Base-by-base conservation (phyloP, 176 grass and related monocot genomes). In the Avena eriantha region DNA sequence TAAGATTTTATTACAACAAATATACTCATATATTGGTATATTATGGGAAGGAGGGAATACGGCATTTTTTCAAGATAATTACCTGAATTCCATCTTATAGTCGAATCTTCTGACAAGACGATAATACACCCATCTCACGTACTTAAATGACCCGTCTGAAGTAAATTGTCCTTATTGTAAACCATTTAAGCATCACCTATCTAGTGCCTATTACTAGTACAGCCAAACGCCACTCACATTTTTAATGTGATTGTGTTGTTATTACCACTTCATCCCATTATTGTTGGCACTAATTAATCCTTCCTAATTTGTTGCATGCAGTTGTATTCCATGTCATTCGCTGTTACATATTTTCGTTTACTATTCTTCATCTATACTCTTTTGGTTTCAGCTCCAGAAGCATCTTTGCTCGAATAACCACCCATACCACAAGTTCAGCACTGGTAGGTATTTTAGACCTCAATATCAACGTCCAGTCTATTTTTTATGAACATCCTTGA, bases 381-480 rank as follows among this genome's bases (percentile, higher is more conserved):
- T 54, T 80, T 89, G 33, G 48, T 91, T 84, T 93, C 94, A 99
- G 97, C 97, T 99, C 89, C 84, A 96, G 72, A 99, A 94, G 77
- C 93, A 99, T 89, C 85, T 99, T 88, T 94, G 73, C 77, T 94
- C 78, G 21, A 81, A 91, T 67, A 86, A 93, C 79, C 97, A 99
- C 77, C 97, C 97, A 72, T 99, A 94, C 90, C 94, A 99, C 87
- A 99, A 93, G 88, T 99, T 99, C 80, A 86, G 89, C 83, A 99
- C 97, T 31, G 97, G 97, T 99, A 26, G 64, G 88, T 75, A 71
- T 55, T 90, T 74, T 78, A 86, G 68, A 57, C 64, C 78, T 89
- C 29, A 21, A 53, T 89, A 58, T 48, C 33, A 66, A 18, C 90
- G 69, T 39, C 22, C 70, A 23, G 66, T 86, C 18, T 29, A 4